Evolutionary conservation across 306 rosid species (phyloP).

Genomic region (Dryas alaskensis): DNA sequence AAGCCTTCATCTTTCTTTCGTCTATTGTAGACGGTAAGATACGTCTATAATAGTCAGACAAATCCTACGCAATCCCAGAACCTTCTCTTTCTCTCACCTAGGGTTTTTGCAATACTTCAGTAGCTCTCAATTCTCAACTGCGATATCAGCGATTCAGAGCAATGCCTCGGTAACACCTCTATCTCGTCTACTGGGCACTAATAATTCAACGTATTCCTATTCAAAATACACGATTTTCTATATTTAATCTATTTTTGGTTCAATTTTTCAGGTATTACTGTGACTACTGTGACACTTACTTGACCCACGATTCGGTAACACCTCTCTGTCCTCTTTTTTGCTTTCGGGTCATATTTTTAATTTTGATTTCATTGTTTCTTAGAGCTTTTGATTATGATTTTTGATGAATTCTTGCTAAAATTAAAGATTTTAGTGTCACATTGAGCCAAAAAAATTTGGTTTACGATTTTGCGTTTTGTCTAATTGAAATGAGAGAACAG

Average conservation of each 20-base stretch:
- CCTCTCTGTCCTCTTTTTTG: not conserved
- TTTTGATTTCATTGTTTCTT: not conserved
- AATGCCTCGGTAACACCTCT: slow-evolving; percentile 23
- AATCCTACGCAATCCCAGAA: not conserved
- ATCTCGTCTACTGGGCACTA: not conserved
- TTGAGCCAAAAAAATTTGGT: not conserved
- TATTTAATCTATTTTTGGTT: not conserved
- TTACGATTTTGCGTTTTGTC: not conserved
- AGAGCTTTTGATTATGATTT: not conserved
- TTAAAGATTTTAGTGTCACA: not conserved
- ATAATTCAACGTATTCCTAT: not conserved
- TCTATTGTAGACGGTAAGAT: not conserved
- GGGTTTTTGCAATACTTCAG: slow-evolving; percentile 16
- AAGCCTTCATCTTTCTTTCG: not conserved
- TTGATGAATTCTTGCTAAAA: not conserved
- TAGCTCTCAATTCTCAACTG: not conserved
- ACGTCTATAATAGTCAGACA: too few species aligned
- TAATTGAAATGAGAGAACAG: not conserved
- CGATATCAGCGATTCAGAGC: slow-evolving; percentile 1
- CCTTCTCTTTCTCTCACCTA: not conserved
- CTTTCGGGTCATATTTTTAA: not conserved
- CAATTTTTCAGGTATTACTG: slow-evolving; percentile 61
- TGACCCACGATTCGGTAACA: slow-evolving; percentile 83
- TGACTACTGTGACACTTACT: slow-evolving; percentile 83
- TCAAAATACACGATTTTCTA: not conserved